Conservation (phyloP, 176 grass and related monocot genomes). For the Bonia amplexicaulis region DNA sequence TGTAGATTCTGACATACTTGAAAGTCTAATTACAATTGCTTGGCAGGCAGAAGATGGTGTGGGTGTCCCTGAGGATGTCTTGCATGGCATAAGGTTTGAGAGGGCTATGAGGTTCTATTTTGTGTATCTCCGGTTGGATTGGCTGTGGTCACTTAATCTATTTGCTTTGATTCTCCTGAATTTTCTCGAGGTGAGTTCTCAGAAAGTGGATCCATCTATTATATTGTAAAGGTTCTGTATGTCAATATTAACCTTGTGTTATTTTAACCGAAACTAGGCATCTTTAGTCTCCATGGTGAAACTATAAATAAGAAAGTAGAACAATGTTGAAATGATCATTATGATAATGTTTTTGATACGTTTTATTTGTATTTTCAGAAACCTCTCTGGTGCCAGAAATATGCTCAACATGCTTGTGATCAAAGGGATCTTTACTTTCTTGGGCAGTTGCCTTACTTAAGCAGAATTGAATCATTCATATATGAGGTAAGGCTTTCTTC, state of each 20-base stretch:
- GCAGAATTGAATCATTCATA: conserved; percentile 52
- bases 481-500: conserved; percentile 66
- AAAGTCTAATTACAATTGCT: conserved; percentile 16
- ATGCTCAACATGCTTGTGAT: conserved; percentile 53
- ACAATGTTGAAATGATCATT: not conserved
- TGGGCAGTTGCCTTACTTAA: conserved; percentile 82
- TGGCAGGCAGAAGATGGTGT: conserved; percentile 93
- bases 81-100: conserved; percentile 69
- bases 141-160: conserved; percentile 92
- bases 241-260: not conserved
- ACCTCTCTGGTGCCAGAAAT: conserved; percentile 77
- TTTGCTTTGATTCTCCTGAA: conserved; percentile 85
- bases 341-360: not conserved
- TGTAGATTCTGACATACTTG: not conserved
- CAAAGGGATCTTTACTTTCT: conserved; percentile 87
- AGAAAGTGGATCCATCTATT: not conserved
- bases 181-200: conserved; percentile 81
- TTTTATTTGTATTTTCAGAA: conserved; percentile 57
- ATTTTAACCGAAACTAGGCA: conserved; percentile 9
- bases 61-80: conserved; percentile 80
- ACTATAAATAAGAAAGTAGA: not conserved
- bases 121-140: conserved; percentile 68
- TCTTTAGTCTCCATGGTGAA: conserved; percentile 11
- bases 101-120: conserved; percentile 83
- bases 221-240: not conserved